Base-by-base conservation (phyloP, 2,329 filamentous ascomycete genomes). In the Seiridium cupressi region DNA sequence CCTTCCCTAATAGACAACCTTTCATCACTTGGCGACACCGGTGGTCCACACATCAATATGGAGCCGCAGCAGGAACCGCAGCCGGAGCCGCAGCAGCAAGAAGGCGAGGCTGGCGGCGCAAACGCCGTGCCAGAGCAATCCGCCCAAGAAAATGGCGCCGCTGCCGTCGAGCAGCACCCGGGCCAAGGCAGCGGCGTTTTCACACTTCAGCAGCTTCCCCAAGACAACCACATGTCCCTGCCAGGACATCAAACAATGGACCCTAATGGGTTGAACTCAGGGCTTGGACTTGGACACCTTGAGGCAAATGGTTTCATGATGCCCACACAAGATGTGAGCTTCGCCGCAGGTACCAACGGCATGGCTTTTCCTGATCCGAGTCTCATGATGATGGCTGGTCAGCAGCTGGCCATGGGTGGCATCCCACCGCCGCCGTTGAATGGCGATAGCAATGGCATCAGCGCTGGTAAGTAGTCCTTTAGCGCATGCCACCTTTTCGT, bases 401-500 rank as follows among this genome's bases (percentile, higher is more conserved):
- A 47, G 8, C 58, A 58, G 32, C 49, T 62, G 49, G 42, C 36
- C 31, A 35, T 62, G 18, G 53, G 18, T 34, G 53, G 31, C 32
- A 31, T 44, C 9, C 40, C 60, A 3, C 35, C 51, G 3, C 60
- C 46, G 38, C 31, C 38, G 9, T 32, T 44, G 40, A 55, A 60
- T 34, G 47, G 51, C 8, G 18, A 58, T 34, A 40, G 44, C n/a
- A 42, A 58, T 44, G 58, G 48, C 36, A 62, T 62, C 38, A 62
- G 48, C 63, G 72, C 74, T 64, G 76, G 76, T 77, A 68, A 61
- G 63, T 38, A 11, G 18, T 26, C 42, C 8, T 60, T 38, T n/a
- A 11, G 13, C 18, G 18, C 18, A 26, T 26, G 42, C 0, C 26
- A 6, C n/a, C 13, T 26, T 44, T n/a, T 4, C 13, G 6, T 10